phyloP scores from a whole-genome alignment of 208 protist genomes.

The Kentomonas sorsogonicus region DNA sequence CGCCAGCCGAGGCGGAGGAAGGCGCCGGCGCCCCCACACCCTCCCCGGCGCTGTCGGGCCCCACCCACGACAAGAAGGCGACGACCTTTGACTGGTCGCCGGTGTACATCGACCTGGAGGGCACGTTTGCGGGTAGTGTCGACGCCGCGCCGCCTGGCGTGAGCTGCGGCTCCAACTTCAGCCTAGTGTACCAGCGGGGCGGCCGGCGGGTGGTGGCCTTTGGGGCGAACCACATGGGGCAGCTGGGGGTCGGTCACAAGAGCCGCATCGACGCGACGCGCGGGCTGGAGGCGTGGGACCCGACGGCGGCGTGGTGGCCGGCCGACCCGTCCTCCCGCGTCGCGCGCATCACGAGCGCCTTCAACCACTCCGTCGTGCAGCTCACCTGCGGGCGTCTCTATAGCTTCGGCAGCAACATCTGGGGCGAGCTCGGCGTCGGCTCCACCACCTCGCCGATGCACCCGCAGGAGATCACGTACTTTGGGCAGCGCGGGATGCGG shows the following conservation, averaged over 20 bases:
- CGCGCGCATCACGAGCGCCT: conserved; percentile 35
- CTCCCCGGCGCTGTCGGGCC: background rate
- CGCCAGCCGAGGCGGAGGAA: background rate
- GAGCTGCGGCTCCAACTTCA: conserved; percentile 64
- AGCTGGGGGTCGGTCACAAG: conserved; percentile 67
- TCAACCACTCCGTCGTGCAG: conserved; percentile 47
- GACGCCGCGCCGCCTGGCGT: conserved; percentile 13
- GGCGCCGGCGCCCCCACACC: background rate
- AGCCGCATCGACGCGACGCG: conserved; percentile 17
- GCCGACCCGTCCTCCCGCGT: conserved; percentile 15
- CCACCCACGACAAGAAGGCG: background rate
- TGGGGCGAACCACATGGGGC: conserved; percentile 72
- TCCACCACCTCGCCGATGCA: conserved; percentile 50
- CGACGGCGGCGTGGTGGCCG: conserved; percentile 43
- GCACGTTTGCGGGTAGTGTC: conserved; percentile 18
- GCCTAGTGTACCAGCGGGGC: conserved; percentile 42
- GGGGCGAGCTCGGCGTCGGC: conserved; percentile 68
- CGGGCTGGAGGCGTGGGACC: conserved; percentile 60
- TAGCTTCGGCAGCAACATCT: conserved; percentile 69
- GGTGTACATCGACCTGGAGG: conserved; percentile 46
- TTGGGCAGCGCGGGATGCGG: conserved; percentile 26
- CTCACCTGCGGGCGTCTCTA: conserved; percentile 43
- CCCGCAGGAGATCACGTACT: conserved; percentile 43
- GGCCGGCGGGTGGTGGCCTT: conserved; percentile 47
- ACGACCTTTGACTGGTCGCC: conserved; percentile 17